These are phyloP conservation scores for Suillus ampliporus DNA, from an alignment of 768 basidiomycete species.

Conservation along the genomic window DNA sequence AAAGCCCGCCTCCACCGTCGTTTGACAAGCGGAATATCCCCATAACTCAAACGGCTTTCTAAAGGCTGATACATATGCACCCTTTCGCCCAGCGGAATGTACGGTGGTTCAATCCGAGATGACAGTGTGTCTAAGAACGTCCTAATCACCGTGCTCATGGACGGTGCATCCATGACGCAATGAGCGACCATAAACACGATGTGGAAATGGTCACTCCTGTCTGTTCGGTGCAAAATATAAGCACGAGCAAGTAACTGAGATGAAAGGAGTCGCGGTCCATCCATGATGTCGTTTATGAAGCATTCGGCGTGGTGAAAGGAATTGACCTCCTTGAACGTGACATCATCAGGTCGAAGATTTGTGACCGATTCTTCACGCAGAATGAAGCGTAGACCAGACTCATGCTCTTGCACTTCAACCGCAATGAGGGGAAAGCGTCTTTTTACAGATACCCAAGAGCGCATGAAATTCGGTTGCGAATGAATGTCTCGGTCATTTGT, in stretches of 20 bases:
- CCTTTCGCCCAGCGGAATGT: constrained; percentile 37
- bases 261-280: constrained; percentile 44
- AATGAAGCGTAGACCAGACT: constrained; percentile 39
- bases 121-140: constrained; percentile 49
- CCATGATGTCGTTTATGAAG: constrained; percentile 38
- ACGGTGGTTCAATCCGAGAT: constrained; percentile 13
- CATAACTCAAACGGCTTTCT: constrained; percentile 43
- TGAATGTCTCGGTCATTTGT: constrained; percentile 22
- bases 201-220: constrained; percentile 44
- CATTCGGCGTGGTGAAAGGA: constrained; percentile 43
- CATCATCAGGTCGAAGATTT: constrained; percentile 40
- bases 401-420: constrained; percentile 41
- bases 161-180: constrained; percentile 55
- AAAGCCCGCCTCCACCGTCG: constrained; percentile 54
- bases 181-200: constrained; percentile 53
- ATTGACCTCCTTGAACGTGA: constrained; percentile 38
- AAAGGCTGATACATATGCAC: constrained; percentile 47
- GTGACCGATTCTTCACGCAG: constrained; percentile 44
- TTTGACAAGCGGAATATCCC: constrained; percentile 39
- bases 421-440: constrained; percentile 55
- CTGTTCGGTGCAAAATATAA: constrained; percentile 45
- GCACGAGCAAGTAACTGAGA: constrained; percentile 47
- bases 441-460: constrained; percentile 53
- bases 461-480: constrained; percentile 37
- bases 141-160: constrained; percentile 47